Evolutionary conservation across 345 rosid species (phyloP).

Genomic region (Aegle marmelos): DNA sequence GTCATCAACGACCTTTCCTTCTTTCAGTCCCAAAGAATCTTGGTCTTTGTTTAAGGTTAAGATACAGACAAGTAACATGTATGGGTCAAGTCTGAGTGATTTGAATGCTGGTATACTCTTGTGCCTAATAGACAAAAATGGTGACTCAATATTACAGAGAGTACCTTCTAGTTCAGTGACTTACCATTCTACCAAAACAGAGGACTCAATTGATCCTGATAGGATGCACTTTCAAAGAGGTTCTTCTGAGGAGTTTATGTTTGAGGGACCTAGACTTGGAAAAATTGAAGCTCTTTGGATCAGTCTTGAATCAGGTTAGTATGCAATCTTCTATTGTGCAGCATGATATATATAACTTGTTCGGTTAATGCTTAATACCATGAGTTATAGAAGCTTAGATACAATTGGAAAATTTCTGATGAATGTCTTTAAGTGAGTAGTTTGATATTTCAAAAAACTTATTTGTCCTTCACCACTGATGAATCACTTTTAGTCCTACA

Average conservation of each 20-base stretch:
- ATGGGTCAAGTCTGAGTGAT: constrained; percentile 65
- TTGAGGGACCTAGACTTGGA: constrained; percentile 54
- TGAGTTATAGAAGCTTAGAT: not conserved
- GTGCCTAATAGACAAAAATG: constrained; percentile 64
- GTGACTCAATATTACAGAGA: constrained; percentile 65
- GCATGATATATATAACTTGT: not conserved
- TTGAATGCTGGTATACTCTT: constrained; percentile 60
- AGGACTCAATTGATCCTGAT: constrained; percentile 26
- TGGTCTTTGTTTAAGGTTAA: constrained; percentile 55
- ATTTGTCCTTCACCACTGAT: not conserved
- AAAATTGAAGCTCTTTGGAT: constrained; percentile 74
- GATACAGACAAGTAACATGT: constrained; percentile 63
- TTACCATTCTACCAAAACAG: constrained; percentile 26
- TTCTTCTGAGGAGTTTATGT: constrained; percentile 64
- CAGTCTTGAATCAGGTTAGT: constrained; percentile 77
- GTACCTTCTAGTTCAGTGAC: constrained; percentile 45
- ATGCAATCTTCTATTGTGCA: not conserved
- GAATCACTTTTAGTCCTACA: not conserved
- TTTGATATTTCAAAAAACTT: too few relatives aligned
- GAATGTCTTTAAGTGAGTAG: not conserved
- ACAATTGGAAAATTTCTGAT: not conserved
- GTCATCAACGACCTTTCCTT: constrained; percentile 17
- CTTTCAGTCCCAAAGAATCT: constrained; percentile 23
- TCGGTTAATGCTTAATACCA: not conserved
- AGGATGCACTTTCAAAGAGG: constrained; percentile 69